Evolutionary conservation across 176 grass and related monocot species (phyloP), one percentile per base, ranked within the genome.

Genomic region (Neostapfia colusana): DNA sequence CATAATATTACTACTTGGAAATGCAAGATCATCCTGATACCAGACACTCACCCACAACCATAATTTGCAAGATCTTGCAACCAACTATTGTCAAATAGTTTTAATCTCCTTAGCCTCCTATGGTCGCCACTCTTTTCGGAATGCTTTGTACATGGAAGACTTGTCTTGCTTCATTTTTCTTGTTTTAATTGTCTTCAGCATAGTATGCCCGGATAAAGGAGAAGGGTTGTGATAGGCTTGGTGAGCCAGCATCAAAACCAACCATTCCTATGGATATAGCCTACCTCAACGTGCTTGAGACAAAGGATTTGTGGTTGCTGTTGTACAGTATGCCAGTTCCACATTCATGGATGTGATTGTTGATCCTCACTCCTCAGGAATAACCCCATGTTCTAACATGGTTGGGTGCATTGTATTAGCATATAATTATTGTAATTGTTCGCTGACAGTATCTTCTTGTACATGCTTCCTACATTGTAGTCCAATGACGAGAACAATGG

Each of bases 401-500:
- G 40, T 60, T 60, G 20, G 73, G 34, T 79, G 41, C 43, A 27
- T n/a, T 74, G 0, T 31, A 17, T 80, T 84, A 76, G 23, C n/a
- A 8, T 75, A 20, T 10, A 65, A 69, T 74, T 74, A 40, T 26
- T 69, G 27, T 70, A 44, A 9, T 76, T 88, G 28, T 69, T 74
- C 41, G 14, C 44, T 70, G 53, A 37, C 37, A 56, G 37, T 63
- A 39, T 49, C 21, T 63, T 84, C 31, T 35, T 76, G 38, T 84
- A 12, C 28, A 8, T 25, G 16, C 17, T 84, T 6, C 42, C 37
- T 23, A 43, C 65, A 27, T 86, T 88, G 35, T 74, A 90, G 89
- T 77, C 57, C 11, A 89, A 74, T 35, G 71, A 90, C 55, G 71
- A 83, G 58, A 78, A 70, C 69, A 76, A 43, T 80, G 75, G 54